Evolutionary conservation across 2,329 filamentous ascomycete species (phyloP).

Genomic region (Mycosphaerella sp.): DNA sequence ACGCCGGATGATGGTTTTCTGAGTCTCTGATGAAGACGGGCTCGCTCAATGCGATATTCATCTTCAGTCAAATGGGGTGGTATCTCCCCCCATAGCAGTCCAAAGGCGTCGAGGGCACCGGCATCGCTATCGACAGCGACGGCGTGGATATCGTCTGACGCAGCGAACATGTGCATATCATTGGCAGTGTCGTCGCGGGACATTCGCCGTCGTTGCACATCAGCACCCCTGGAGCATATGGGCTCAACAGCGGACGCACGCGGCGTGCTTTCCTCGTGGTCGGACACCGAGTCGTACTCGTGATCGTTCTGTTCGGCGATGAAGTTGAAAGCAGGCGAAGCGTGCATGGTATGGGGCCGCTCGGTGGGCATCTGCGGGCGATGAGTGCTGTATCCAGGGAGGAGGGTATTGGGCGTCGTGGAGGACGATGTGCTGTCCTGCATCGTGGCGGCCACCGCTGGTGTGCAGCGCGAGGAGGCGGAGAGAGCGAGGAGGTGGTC

Average conservation of each 20-base stretch:
- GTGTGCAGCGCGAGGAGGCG: neutral
- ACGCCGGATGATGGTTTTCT: constrained; percentile 10
- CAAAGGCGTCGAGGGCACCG: neutral
- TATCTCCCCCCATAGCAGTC: constrained; percentile 1
- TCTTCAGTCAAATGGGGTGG: constrained; percentile 6
- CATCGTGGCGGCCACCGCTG: neutral
- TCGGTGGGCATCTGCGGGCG: constrained; percentile 10
- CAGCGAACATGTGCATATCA: constrained; percentile 22
- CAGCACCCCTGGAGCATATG: neutral
- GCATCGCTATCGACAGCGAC: neutral
- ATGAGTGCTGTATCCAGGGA: neutral
- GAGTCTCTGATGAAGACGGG: neutral
- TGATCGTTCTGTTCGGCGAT: constrained; percentile 16
- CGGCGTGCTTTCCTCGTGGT: constrained; percentile 17
- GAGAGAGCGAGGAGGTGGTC: neutral
- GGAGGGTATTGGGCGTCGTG: neutral
- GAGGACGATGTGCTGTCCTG: neutral
- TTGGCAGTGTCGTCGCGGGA: constrained; percentile 30
- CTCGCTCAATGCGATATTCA: neutral
- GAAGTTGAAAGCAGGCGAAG: constrained; percentile 14
- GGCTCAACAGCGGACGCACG: constrained; percentile 17
- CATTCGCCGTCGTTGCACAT: constrained; percentile 12
- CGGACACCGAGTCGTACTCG: constrained; percentile 13
- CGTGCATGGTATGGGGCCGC: constrained; percentile 26
- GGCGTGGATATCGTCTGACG: neutral